phyloP scores from a whole-genome alignment of 306 rosid species.

The Quercus alba region DNA sequence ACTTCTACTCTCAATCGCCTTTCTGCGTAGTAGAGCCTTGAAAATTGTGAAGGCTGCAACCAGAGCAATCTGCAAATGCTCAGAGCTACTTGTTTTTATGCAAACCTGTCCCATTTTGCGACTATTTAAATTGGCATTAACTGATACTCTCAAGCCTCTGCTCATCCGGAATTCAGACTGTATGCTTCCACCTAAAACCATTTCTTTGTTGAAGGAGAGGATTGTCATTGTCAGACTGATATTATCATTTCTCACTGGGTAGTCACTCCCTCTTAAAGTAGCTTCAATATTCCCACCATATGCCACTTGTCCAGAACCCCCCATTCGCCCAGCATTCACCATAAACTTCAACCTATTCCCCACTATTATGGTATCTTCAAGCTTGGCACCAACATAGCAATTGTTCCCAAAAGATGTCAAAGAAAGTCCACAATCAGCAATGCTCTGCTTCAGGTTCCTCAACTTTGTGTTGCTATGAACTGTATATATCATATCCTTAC shows the following conservation, averaged over 20 bases:
- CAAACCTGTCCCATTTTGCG: slow-evolving; percentile 85
- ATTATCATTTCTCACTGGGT: slow-evolving; percentile 72
- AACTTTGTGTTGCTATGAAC: slow-evolving; percentile 64
- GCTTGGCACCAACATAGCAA: slow-evolving; percentile 71
- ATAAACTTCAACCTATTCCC: slow-evolving; percentile 83
- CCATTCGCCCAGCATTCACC: slow-evolving; percentile 62
- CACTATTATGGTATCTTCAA: slow-evolving; percentile 72
- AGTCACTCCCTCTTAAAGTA: slow-evolving; percentile 71
- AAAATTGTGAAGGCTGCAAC: slow-evolving; percentile 65
- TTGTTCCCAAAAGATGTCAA: slow-evolving; percentile 71
- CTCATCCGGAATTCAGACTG: slow-evolving; percentile 72
- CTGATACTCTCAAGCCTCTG: slow-evolving; percentile 54
- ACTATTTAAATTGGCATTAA: slow-evolving; percentile 79
- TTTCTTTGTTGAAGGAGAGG: slow-evolving; percentile 77
- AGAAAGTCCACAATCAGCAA: slow-evolving; percentile 74
- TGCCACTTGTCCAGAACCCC: slow-evolving; percentile 70
- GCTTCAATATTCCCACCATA: slow-evolving; percentile 84
- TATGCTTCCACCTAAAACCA: slow-evolving; percentile 69
- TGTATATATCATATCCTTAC: slow-evolving; percentile 63
- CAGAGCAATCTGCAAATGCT: slow-evolving; percentile 75
- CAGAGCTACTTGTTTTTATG: slow-evolving; percentile 71
- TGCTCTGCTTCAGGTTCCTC: slow-evolving; percentile 56
- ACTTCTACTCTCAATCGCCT: slow-evolving; percentile 22
- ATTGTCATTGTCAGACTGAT: slow-evolving; percentile 60
- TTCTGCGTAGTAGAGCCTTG: slow-evolving; percentile 46